These are phyloP conservation scores for Blastomyces gilchristii DNA, from an alignment of 2,329 filamentous ascomycete species.

Conservation along the genomic window DNA sequence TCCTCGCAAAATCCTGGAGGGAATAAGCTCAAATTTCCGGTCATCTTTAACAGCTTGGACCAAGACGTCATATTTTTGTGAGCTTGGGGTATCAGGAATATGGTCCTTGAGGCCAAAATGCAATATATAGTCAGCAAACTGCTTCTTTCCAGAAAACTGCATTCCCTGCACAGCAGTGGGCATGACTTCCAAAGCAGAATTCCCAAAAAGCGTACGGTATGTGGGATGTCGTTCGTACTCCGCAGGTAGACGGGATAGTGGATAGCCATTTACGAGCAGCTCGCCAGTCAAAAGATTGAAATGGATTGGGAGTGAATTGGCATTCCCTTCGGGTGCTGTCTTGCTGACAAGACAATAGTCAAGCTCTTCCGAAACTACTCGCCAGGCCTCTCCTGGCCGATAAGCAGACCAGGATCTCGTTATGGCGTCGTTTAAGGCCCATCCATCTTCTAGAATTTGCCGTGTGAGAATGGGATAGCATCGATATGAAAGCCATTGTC, in stretches of 20 bases:
- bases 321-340: background rate
- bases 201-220: conserved; percentile 22
- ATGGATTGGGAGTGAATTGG: conserved; percentile 14
- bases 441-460: conserved; percentile 12
- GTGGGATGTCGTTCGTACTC: conserved; percentile 19
- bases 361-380: conserved; percentile 14
- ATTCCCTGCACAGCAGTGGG: conserved; percentile 40
- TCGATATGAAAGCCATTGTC: conserved; percentile 17
- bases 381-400: conserved; percentile 19
- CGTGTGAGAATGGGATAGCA: conserved; percentile 15
- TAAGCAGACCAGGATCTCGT: conserved; percentile 22
- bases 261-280: conserved; percentile 25
- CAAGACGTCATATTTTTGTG: conserved; percentile 22
- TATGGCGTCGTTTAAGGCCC: conserved; percentile 19
- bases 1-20: conserved; percentile 19
- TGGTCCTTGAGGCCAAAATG: conserved; percentile 12
- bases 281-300: conserved; percentile 27
- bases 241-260: conserved; percentile 22
- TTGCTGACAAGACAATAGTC: conserved; percentile 14
- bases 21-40: conserved; percentile 25
- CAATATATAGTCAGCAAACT: conserved; percentile 19
- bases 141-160: conserved; percentile 37
- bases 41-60: conserved; percentile 19
- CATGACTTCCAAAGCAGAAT: conserved; percentile 28
- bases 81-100: background rate